These are phyloP conservation scores for Pelagomonas calceolata DNA, from an alignment of 108 stramenopile species.

Conservation along the genomic window DNA sequence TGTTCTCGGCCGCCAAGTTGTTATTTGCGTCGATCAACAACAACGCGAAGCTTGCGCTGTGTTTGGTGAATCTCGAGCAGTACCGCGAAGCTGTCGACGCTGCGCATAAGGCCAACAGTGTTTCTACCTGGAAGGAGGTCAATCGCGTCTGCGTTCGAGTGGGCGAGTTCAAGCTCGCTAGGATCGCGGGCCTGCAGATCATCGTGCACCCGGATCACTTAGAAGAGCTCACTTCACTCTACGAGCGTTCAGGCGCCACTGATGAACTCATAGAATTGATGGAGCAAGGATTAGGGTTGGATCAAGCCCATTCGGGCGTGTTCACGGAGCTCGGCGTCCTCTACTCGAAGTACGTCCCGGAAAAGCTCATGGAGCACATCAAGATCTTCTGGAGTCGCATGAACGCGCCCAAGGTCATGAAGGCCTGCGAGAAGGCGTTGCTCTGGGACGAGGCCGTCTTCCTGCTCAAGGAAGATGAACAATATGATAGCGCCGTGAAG, in stretches of 20 bases:
- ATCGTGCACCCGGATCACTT: constrained; percentile 98
- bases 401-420: constrained; percentile 95
- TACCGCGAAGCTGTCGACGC: constrained; percentile 98
- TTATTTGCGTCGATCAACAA: constrained; percentile 96
- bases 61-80: constrained; percentile 90
- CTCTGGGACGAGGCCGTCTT: constrained; percentile 91
- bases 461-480: constrained; percentile 92
- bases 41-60: constrained; percentile 98
- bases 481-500: constrained; percentile 73
- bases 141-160: constrained; percentile 89
- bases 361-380: constrained; percentile 98
- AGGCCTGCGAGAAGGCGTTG: constrained; percentile 93
- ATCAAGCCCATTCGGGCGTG: constrained; percentile 95
- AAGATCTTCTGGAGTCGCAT: constrained; percentile 94
- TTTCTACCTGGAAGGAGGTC: constrained; percentile 98
- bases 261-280: constrained; percentile 89
- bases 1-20: constrained; percentile 92
- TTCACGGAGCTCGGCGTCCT: constrained; percentile 98
- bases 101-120: constrained; percentile 88
- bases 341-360: constrained; percentile 97
- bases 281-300: constrained; percentile 95
- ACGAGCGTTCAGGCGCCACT: constrained; percentile 91
- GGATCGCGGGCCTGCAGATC: constrained; percentile 91
- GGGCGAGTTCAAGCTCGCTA: constrained; percentile 90
- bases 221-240: constrained; percentile 93